phyloP scores from a whole-genome alignment of 768 basidiomycete genomes.

The Candolleomyces efflorescens region DNA sequence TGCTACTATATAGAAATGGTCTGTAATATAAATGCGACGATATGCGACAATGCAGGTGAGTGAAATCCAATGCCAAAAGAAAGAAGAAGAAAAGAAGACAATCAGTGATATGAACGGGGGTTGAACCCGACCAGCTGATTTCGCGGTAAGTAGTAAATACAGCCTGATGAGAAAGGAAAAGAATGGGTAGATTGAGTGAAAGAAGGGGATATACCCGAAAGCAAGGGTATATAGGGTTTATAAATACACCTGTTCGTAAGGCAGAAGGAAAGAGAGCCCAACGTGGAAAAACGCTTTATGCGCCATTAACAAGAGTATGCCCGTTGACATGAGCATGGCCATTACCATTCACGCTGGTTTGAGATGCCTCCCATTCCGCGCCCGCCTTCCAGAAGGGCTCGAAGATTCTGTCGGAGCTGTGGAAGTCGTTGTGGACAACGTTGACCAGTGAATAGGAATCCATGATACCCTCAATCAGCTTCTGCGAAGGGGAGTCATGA shows the following conservation, averaged over 20 bases:
- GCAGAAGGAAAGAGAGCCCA: not conserved
- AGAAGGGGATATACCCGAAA: constrained; percentile 9
- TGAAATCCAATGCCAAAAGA: constrained; percentile 18
- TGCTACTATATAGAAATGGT: constrained; percentile 11
- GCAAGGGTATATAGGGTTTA: constrained; percentile 9
- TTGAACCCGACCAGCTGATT: constrained; percentile 68
- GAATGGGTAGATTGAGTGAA: constrained; percentile 12
- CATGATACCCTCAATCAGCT: constrained; percentile 76
- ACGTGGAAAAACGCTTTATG: constrained; percentile 18
- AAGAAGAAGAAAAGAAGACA: constrained; percentile 16
- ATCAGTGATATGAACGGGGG: constrained; percentile 58
- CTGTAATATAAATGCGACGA: constrained; percentile 3
- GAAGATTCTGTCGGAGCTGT: constrained; percentile 80
- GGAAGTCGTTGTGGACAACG: constrained; percentile 96
- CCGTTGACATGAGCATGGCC: constrained; percentile 30
- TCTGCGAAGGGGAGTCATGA: constrained; percentile 64
- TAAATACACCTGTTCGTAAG: not conserved
- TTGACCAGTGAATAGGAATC: constrained; percentile 84
- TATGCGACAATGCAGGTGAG: constrained; percentile 8
- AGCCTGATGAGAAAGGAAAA: constrained; percentile 9
- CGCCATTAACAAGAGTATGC: constrained; percentile 38
- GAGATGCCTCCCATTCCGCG: constrained; percentile 36
- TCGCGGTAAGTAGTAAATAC: constrained; percentile 2
- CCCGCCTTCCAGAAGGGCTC: constrained; percentile 79
- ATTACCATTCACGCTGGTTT: not conserved